phyloP scores from a whole-genome alignment of 352 stramenopile species.

The Pythium monospermum region DNA sequence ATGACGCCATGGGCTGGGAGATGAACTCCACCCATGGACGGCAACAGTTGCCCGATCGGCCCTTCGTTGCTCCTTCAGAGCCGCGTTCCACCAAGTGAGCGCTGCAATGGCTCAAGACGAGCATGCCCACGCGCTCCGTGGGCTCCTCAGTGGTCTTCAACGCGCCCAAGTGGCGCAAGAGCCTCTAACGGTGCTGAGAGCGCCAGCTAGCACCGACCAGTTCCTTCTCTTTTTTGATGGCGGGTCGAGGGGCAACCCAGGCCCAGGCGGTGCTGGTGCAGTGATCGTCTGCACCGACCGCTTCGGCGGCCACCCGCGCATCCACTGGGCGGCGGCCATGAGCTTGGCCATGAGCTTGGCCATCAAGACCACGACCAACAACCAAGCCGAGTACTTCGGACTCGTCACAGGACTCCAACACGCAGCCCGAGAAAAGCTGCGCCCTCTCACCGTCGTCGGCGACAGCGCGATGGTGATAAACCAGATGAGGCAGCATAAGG shows the following conservation, averaged over 20 bases:
- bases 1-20: neutral
- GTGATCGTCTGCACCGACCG: neutral
- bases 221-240: conserved; percentile 10
- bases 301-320: neutral
- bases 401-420: no score
- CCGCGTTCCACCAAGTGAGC: neutral
- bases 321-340: conserved; percentile 6
- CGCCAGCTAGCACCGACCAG: no score
- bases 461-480: no score
- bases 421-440: no score
- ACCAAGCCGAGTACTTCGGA: no score
- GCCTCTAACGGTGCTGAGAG: no score
- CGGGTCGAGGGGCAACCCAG: conserved; percentile 3
- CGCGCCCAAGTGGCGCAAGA: neutral
- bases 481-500: no score
- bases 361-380: no score
- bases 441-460: no score
- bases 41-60: neutral
- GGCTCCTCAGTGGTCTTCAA: neutral
- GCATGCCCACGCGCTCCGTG: neutral
- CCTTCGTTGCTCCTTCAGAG: neutral
- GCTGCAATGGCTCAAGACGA: neutral
- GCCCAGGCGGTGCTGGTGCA: neutral
- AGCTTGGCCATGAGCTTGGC: conserved; percentile 10
- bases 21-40: neutral